Conservation (phyloP, 257 asterid genomes). For the Solanum gracilifrons region DNA sequence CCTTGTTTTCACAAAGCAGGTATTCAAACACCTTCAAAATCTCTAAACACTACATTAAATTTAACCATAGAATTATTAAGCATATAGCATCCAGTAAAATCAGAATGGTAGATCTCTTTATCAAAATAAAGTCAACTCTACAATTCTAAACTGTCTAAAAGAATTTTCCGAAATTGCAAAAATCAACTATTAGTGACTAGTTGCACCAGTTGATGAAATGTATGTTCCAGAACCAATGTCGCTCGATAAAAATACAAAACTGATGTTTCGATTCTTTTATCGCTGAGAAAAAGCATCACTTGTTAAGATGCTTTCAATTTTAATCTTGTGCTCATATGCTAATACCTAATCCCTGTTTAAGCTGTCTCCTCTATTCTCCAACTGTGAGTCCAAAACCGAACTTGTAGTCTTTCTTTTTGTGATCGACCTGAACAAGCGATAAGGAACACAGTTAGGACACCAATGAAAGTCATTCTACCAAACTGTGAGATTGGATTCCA, state of each 20-base stretch:
- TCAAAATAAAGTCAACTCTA: background rate
- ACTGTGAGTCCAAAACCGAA: slow-evolving; percentile 10
- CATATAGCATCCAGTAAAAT: background rate
- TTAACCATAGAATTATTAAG: background rate
- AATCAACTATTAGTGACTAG: background rate
- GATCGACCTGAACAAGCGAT: slow-evolving; percentile 7
- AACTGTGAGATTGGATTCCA: background rate
- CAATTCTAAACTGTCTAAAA: background rate
- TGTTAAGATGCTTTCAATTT: background rate
- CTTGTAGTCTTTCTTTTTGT: slow-evolving; percentile 14
- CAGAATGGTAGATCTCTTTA: background rate
- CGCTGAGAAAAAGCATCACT: background rate
- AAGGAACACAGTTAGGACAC: background rate
- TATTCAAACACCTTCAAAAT: background rate
- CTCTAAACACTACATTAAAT: background rate
- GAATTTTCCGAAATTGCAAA: background rate
- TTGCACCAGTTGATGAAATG: background rate
- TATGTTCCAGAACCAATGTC: background rate
- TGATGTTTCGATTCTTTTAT: background rate
- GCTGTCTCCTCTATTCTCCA: background rate
- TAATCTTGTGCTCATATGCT: background rate
- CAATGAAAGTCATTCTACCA: background rate
- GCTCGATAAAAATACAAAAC: background rate
- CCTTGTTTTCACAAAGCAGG: background rate
- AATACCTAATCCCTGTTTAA: background rate